Evolutionary conservation across 345 rosid genomes (phyloP).

Genomic region (Eucalyptus marginata): DNA sequence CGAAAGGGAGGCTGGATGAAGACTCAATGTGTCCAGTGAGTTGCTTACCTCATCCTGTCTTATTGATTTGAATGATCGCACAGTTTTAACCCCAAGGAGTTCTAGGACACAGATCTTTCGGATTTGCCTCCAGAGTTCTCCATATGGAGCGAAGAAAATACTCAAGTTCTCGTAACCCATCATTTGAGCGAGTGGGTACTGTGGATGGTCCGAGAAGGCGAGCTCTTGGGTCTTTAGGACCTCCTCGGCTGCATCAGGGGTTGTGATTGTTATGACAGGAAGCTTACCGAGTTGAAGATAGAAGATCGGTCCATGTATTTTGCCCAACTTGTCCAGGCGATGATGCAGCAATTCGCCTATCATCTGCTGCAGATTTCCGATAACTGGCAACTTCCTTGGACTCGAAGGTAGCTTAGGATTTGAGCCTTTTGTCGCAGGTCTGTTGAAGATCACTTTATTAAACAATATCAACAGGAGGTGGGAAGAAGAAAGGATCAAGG

Average conservation of each 20-base stretch:
- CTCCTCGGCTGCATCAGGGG: background rate
- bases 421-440: background rate
- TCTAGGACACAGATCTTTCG: background rate
- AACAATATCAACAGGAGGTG: background rate
- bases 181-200: background rate
- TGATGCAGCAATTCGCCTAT: background rate
- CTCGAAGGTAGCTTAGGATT: background rate
- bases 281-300: background rate
- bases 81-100: background rate
- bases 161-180: background rate
- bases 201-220: background rate
- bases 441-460: too few relatives aligned
- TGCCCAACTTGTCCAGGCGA: background rate
- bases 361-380: background rate
- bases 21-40: background rate
- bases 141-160: background rate
- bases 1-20: background rate
- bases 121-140: background rate
- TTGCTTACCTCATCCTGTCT: background rate
- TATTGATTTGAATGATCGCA: background rate
- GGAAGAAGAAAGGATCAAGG: background rate
- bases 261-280: background rate
- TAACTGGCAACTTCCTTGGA: background rate
- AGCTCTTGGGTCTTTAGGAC: background rate
- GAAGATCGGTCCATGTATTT: background rate